Evolutionary conservation across 805 yeast species (phyloP).

Genomic region (Yarrowia alimentaria): DNA sequence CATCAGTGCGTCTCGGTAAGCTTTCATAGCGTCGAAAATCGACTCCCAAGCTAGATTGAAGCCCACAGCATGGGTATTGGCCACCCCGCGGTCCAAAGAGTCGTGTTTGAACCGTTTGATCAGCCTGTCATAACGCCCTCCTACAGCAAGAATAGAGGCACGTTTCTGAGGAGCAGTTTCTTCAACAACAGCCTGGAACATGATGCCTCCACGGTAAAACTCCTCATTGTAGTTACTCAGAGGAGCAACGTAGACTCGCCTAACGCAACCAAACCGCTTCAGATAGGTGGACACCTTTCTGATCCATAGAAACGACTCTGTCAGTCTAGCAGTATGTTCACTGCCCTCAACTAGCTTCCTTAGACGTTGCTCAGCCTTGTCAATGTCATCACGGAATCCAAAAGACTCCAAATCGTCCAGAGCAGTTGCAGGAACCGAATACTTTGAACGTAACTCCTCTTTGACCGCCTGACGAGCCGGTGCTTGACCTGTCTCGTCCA

Average conservation of each 20-base stretch:
- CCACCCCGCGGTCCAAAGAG: slow-evolving; percentile 41
- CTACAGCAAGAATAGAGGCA: slow-evolving; percentile 65
- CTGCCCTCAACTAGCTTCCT: slow-evolving; percentile 72
- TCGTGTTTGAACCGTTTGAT: slow-evolving; percentile 65
- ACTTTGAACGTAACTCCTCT: slow-evolving; percentile 56
- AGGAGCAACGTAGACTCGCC: slow-evolving; percentile 67
- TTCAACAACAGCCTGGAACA: slow-evolving; percentile 83
- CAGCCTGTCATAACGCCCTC: slow-evolving; percentile 87
- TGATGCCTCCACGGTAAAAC: slow-evolving; percentile 75
- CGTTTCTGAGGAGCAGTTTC: slow-evolving; percentile 39
- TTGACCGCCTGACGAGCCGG: slow-evolving; percentile 60
- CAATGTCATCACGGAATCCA: slow-evolving; percentile 70
- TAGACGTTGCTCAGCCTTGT: slow-evolving; percentile 59
- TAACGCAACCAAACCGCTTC: slow-evolving; percentile 57
- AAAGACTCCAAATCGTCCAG: slow-evolving; percentile 78
- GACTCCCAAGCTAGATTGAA: slow-evolving; percentile 77
- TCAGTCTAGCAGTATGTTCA: slow-evolving; percentile 59
- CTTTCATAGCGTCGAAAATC: slow-evolving; percentile 50
- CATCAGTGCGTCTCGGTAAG: slow-evolving; percentile 33
- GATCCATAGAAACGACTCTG: slow-evolving; percentile 62
- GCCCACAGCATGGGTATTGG: slow-evolving; percentile 70
- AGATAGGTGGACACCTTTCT: slow-evolving; percentile 54
- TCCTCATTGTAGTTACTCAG: slow-evolving; percentile 77
- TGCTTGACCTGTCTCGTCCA: slow-evolving; percentile 76
- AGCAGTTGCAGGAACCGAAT: slow-evolving; percentile 76